Conservation (phyloP, 2,329 filamentous ascomycete species). For the Aspergillus sp. region DNA sequence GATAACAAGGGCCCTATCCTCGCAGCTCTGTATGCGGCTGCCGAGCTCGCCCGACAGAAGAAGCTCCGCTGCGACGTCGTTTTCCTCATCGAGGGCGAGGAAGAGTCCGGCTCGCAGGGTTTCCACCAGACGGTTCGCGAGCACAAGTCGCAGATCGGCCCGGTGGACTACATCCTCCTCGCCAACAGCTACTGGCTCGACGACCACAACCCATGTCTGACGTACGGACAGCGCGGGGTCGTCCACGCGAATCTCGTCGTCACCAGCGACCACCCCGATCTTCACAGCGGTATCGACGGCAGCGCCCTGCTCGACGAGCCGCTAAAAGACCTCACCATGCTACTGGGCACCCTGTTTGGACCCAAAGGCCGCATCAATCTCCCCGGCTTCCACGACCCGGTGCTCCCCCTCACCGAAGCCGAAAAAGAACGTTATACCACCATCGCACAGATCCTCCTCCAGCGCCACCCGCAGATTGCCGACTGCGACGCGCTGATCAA, state of each 20-base stretch:
- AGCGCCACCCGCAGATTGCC: conserved; percentile 64
- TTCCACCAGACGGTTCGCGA: conserved; percentile 79
- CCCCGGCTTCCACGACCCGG: conserved; percentile 82
- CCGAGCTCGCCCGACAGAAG: conserved; percentile 82
- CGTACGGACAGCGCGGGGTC: conserved; percentile 89
- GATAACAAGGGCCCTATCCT: conserved; percentile 98
- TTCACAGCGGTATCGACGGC: conserved; percentile 96
- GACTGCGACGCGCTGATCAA: conserved; percentile 70
- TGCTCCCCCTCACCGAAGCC: conserved; percentile 69
- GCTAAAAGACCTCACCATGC: conserved; percentile 80
- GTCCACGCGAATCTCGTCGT: conserved; percentile 90
- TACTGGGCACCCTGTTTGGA: conserved; percentile 80
- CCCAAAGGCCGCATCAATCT: conserved; percentile 77
- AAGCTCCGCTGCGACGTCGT: conserved; percentile 81
- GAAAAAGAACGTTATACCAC: conserved; percentile 81
- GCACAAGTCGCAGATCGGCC: conserved; percentile 80
- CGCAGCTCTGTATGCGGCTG: conserved; percentile 88
- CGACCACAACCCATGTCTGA: conserved; percentile 90
- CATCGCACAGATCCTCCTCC: conserved; percentile 73
- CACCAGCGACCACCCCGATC: conserved; percentile 79
- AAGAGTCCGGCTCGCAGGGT: conserved; percentile 88
- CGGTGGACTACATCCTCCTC: conserved; percentile 89
- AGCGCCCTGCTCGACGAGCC: conserved; percentile 87
- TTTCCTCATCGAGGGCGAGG: conserved; percentile 94
- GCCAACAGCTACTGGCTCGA: conserved; percentile 99